Evolutionary conservation across 1,139 yeast species (phyloP), one percentile per base, ranked within the genome.

Genomic region (Yamadazyma songkhlaensis): DNA sequence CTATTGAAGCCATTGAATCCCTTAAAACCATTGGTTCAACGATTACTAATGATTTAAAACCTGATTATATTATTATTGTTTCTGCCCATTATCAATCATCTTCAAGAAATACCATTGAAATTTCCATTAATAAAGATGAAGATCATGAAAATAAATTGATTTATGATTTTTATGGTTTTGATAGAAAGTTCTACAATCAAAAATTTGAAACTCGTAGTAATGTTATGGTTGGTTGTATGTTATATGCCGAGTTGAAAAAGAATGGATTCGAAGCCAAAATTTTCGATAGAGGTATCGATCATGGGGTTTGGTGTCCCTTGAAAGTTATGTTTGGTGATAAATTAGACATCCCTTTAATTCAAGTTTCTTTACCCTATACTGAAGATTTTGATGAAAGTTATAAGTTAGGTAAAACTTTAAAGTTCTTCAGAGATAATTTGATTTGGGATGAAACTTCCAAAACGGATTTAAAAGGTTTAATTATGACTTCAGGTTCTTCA

Each of bases 301-400:
- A 85, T 57, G 95, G 95, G 1, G 83, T 73, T 3, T 85, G 92
- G 89, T 88, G 82, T 2, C 90, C 94, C 0, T 70, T 81, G 41
- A 80, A 82, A 50, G 84, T 82, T 20, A 88, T 87, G 3, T 83
- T 84, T 49, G 72, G 79, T 15, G 66, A 74, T 35, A 61, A 76
- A n/a, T 84, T 88, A 1, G 52, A 62, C 9, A 61, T 64, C 5
- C 54, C 67, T 0, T 44, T 83, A 25, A 65, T 85, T 32, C 90
- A 84, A 57, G 76, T 85, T 0, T 82, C 90, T 0, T 61, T 84
- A 35, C 72, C 82, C 2, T 53, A 69, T 6, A 74, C 68, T 24
- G 61, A 60, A 28, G 69, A 68, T 44, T 75, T 80, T 48, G 67
- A 62, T 11, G 47, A 64, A 3, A 82, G 78, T 48, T 70, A 64